Conservation (phyloP, 345 rosid genomes). For the Salix arbutifolia region DNA sequence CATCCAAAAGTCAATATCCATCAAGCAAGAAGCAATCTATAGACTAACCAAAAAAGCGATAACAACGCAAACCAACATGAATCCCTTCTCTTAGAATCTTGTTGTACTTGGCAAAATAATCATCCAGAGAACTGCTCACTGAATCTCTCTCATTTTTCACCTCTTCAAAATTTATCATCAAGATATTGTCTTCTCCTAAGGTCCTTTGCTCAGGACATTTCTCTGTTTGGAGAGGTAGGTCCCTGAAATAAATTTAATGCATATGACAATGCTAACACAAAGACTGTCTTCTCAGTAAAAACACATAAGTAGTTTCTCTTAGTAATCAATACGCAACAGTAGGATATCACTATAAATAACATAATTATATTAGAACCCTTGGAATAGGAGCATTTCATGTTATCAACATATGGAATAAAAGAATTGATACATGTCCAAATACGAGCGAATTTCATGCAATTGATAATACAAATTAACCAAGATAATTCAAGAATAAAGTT, state of each 20-base stretch:
- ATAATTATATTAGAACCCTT: no score
- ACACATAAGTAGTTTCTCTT: no score
- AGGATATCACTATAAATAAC: no score
- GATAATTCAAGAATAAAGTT: no score
- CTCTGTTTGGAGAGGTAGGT: conserved; percentile 36
- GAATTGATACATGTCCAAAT: no score
- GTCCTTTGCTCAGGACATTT: conserved; percentile 58
- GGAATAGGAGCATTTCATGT: no score
- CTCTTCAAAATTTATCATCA: conserved; percentile 53
- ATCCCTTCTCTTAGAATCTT: conserved; percentile 52
- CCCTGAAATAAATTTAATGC: conserved; percentile 37
- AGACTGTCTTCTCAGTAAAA: no score
- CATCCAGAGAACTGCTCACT: neutral
- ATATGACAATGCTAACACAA: neutral
- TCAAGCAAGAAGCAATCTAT: neutral
- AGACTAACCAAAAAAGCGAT: conserved; percentile 59
- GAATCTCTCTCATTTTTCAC: conserved; percentile 3
- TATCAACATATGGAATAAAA: no score
- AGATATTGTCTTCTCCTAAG: conserved; percentile 70
- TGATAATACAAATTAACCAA: no score
- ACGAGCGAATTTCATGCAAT: no score
- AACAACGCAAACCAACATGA: conserved; percentile 51
- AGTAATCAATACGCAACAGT: no score
- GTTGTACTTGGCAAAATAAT: conserved; percentile 17
- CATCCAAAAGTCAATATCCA: neutral